Conservation (phyloP, 805 yeast species). For the Kazachstania bromeliacearum region DNA sequence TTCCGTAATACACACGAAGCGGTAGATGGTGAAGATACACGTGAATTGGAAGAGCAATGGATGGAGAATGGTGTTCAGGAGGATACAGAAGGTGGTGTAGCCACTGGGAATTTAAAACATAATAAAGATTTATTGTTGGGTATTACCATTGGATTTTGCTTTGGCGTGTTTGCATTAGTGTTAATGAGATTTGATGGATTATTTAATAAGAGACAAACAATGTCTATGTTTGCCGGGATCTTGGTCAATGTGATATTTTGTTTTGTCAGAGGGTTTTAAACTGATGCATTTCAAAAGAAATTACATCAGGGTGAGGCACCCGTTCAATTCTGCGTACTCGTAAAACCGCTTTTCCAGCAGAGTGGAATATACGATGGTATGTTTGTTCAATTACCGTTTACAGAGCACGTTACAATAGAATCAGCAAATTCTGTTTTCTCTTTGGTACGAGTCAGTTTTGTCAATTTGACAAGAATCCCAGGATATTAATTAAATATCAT, state of each 20-base stretch:
- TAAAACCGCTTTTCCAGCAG: too few relatives aligned
- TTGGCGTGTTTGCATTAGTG: constrained; percentile 65
- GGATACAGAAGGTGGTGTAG: constrained; percentile 41
- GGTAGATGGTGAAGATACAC: constrained; percentile 23
- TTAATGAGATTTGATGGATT: constrained; percentile 50
- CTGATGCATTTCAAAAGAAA: too few relatives aligned
- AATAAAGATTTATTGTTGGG: constrained; percentile 66
- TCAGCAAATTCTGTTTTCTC: too few relatives aligned
- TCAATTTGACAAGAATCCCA: too few relatives aligned
- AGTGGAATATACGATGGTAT: too few relatives aligned
- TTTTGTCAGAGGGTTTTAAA: constrained; percentile 19
- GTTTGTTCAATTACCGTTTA: too few relatives aligned
- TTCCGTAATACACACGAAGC: constrained; percentile 51
- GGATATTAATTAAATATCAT: too few relatives aligned
- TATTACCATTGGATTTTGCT: constrained; percentile 58
- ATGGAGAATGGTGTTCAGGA: constrained; percentile 66
- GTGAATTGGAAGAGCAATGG: constrained; percentile 81
- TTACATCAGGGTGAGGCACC: too few relatives aligned
- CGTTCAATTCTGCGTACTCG: too few relatives aligned
- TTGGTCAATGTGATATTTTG: constrained; percentile 62
- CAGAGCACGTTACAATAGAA: too few relatives aligned
- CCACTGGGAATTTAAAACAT: constrained; percentile 34
- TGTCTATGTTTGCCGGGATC: constrained; percentile 66
- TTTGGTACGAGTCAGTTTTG: too few relatives aligned
- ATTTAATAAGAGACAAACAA: constrained; percentile 52